Percentiles rank a stretch among this genome's conserved stretches.
Evolutionary conservation across 345 rosid genomes (phyloP).

Genomic region (Eucalyptus pauciflora): DNA sequence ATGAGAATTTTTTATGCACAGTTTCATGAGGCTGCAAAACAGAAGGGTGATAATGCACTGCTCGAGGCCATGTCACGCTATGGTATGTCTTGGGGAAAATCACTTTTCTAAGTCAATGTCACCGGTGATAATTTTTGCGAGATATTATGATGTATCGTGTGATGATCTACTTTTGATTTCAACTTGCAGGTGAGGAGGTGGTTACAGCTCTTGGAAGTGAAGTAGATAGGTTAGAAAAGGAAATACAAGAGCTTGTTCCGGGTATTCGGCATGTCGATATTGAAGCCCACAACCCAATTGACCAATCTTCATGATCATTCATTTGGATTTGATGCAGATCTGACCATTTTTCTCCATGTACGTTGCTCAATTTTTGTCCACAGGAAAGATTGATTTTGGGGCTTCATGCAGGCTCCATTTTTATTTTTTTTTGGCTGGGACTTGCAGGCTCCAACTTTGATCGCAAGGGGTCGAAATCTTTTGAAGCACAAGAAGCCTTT

Average conservation of each 20-base stretch:
- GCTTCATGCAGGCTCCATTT: neutral
- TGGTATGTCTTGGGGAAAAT: slow-evolving; percentile 24
- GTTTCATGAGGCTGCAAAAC: slow-evolving; percentile 72
- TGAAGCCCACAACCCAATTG: slow-evolving; percentile 83
- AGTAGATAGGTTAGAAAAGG: slow-evolving; percentile 93
- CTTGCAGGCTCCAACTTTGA: neutral
- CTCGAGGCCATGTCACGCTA: slow-evolving; percentile 77
- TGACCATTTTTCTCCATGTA: neutral
- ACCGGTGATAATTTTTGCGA: neutral
- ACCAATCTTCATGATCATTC: neutral
- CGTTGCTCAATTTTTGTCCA: neutral
- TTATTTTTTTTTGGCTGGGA: neutral
- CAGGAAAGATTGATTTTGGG: neutral
- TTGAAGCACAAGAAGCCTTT: neutral
- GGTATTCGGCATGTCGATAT: slow-evolving; percentile 96
- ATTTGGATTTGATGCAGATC: neutral
- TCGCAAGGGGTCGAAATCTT: neutral
- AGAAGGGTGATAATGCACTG: slow-evolving; percentile 52
- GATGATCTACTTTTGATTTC: neutral
- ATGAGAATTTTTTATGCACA: neutral
- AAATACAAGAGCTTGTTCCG: slow-evolving; percentile 92
- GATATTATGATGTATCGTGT: neutral
- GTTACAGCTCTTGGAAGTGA: slow-evolving; percentile 96
- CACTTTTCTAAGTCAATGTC: neutral
- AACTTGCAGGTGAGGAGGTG: slow-evolving; percentile 81